phyloP scores from a whole-genome alignment of 108 stramenopile genomes.

The Skeletonema marinoi region DNA sequence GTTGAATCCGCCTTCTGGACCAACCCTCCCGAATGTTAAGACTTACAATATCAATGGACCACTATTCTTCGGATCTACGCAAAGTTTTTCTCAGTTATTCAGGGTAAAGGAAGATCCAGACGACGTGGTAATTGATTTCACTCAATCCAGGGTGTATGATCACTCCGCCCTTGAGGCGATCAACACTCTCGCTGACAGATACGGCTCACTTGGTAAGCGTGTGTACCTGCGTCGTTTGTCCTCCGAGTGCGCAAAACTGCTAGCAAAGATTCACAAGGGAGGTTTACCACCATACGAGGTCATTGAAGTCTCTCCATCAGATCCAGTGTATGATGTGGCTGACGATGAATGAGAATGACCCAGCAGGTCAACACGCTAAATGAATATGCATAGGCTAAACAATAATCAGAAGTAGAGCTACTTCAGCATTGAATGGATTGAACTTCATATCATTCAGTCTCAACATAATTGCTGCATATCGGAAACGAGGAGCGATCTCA shows the following conservation, averaged over 20 bases:
- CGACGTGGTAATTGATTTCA: constrained; percentile 79
- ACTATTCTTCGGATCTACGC: constrained; percentile 82
- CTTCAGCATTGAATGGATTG: no score
- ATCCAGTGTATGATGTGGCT: constrained; percentile 63
- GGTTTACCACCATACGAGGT: constrained; percentile 56
- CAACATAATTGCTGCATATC: no score
- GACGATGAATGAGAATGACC: constrained; percentile 37
- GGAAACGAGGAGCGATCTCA: no score
- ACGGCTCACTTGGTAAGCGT: constrained; percentile 61
- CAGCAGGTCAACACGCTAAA: constrained; percentile 14
- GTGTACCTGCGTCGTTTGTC: constrained; percentile 65
- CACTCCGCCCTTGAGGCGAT: constrained; percentile 81
- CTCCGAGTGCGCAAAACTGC: constrained; percentile 50
- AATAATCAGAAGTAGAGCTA: neutral
- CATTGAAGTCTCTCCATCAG: constrained; percentile 44
- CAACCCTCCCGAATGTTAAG: constrained; percentile 37
- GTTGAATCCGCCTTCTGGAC: constrained; percentile 27
- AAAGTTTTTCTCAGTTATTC: constrained; percentile 59
- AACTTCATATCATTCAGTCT: no score
- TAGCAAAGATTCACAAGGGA: constrained; percentile 40
- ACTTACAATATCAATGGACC: constrained; percentile 77
- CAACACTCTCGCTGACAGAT: constrained; percentile 60
- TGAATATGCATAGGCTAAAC: neutral
- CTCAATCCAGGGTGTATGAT: constrained; percentile 63
- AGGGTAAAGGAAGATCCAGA: constrained; percentile 58